Base-by-base conservation (phyloP, 306 rosid species). In the Pachyrhizus erosus region DNA sequence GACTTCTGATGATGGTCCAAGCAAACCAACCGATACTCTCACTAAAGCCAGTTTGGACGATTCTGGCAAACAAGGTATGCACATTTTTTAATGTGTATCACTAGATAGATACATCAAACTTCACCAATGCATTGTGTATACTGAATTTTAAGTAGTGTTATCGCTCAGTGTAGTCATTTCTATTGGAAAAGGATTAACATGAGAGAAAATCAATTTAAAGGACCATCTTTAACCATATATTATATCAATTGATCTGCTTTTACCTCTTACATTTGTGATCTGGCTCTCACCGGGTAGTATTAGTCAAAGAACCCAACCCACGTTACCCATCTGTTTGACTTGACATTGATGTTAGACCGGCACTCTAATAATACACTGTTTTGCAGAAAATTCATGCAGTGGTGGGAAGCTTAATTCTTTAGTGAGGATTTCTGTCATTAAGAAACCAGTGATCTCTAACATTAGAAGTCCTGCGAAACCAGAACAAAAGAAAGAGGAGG, bases 391-490 rank as follows among this genome's bases (percentile, higher is more conserved):
- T 18, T 45, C 58, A 45, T 64, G 69, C 23, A 27, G 46, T 51
- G 82, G 62, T 65, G 58, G 85, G 37, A 91, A 86, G 84, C 73
- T 70, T 27, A 82, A 85, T 82, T 84, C 94, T 18, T 78, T 87
- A 9, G 88, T 91, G 69, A 80, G 68, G 80, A 78, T 92, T 68
- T 82, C 93, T 0, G 78, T 88, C n/a, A 80, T 84, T 55, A 92
- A 78, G 90, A 91, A 91, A 87, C 72, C 91, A 6, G 85, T n/a
- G 70, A 64, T 65, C 21, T 64, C 88, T n/a, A 84, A 80, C 18
- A 68, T 13, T 21, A 78, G 62, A 26, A 78, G 46, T 27, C 37
- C 79, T 0, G 87, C 17, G 4, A 86, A 89, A 37, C 58, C 49
- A 46, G 82, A 80, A 73, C 80, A 85, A n/a, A 77, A 57, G 67